These are phyloP conservation scores for Centrapalus pauciflorus DNA, from an alignment of 129 eudicot species.

Conservation along the genomic window DNA sequence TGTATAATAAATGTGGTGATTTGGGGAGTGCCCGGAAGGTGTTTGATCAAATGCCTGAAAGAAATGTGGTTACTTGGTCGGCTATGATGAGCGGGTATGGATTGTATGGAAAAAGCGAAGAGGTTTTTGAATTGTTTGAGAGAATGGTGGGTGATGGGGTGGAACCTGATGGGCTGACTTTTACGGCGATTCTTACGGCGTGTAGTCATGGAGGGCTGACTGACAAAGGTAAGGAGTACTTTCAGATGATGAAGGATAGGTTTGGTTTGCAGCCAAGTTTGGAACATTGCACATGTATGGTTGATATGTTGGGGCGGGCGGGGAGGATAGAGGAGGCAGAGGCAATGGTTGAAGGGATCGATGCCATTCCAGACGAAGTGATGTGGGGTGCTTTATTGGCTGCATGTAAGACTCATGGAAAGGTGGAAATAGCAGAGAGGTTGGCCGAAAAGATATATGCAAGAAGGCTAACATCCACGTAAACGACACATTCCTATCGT, in stretches of 20 bases:
- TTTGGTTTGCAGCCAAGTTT: constrained; percentile 32
- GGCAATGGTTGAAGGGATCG: constrained; percentile 26
- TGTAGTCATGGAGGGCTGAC: constrained; percentile 50
- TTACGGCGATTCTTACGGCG: constrained; percentile 21
- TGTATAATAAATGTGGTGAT: constrained; percentile 26
- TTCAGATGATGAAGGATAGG: constrained; percentile 38
- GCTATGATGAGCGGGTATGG: constrained; percentile 51
- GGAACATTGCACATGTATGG: constrained; percentile 65
- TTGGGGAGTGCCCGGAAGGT: constrained; percentile 25
- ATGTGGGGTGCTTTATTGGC: constrained; percentile 43
- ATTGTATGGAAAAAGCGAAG: constrained; percentile 18
- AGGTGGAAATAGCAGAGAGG: constrained; percentile 44
- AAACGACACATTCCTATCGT: neutral
- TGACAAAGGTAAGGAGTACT: constrained; percentile 46
- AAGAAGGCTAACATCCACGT: constrained; percentile 8
- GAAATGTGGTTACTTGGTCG: constrained; percentile 45
- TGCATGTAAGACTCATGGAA: constrained; percentile 45
- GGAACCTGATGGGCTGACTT: constrained; percentile 26
- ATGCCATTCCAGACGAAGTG: constrained; percentile 36
- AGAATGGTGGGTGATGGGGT: constrained; percentile 22
- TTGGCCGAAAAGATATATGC: constrained; percentile 40
- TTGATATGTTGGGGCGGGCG: constrained; percentile 59
- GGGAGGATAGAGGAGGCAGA: constrained; percentile 46
- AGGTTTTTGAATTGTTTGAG: constrained; percentile 32
- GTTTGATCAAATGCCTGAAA: constrained; percentile 45